These are phyloP conservation scores for Candida yuanshanica DNA, from an alignment of 805 yeast genomes.

Conservation along the genomic window DNA sequence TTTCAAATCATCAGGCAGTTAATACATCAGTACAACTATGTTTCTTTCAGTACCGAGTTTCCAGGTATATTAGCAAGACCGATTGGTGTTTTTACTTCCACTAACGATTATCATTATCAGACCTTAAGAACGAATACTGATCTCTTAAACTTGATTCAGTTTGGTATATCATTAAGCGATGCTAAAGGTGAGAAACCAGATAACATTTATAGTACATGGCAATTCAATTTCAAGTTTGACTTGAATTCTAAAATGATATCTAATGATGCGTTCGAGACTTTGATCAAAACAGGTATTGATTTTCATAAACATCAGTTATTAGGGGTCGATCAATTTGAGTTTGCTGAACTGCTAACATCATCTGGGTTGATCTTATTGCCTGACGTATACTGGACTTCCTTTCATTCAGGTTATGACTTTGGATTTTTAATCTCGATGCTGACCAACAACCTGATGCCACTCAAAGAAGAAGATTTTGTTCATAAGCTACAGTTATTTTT, in stretches of 20 bases:
- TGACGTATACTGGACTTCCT: conserved; percentile 78
- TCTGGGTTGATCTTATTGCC: conserved; percentile 76
- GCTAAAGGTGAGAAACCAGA: conserved; percentile 65
- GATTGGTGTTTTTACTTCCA: conserved; percentile 84
- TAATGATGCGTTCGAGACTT: conserved; percentile 73
- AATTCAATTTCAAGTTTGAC: conserved; percentile 86
- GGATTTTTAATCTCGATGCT: conserved; percentile 81
- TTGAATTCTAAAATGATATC: conserved; percentile 77
- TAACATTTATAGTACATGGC: conserved; percentile 80
- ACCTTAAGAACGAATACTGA: conserved; percentile 91
- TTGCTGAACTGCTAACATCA: conserved; percentile 79
- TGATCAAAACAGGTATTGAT: conserved; percentile 78
- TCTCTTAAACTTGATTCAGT: conserved; percentile 76
- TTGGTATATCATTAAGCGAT: conserved; percentile 74
- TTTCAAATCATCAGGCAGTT: conserved; percentile 56
- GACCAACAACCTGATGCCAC: conserved; percentile 72
- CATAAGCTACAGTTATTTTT: conserved; percentile 66
- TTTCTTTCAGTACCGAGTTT: conserved; percentile 83
- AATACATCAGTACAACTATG: conserved; percentile 48
- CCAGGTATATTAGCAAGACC: conserved; percentile 97
- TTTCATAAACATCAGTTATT: conserved; percentile 64
- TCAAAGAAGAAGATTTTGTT: conserved; percentile 70
- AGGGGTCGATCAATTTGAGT: conserved; percentile 75
- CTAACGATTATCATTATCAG: conserved; percentile 92
- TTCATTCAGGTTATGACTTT: conserved; percentile 91